Base-by-base conservation (phyloP, 2,329 filamentous ascomycete genomes). In the Aciculosporium take region DNA sequence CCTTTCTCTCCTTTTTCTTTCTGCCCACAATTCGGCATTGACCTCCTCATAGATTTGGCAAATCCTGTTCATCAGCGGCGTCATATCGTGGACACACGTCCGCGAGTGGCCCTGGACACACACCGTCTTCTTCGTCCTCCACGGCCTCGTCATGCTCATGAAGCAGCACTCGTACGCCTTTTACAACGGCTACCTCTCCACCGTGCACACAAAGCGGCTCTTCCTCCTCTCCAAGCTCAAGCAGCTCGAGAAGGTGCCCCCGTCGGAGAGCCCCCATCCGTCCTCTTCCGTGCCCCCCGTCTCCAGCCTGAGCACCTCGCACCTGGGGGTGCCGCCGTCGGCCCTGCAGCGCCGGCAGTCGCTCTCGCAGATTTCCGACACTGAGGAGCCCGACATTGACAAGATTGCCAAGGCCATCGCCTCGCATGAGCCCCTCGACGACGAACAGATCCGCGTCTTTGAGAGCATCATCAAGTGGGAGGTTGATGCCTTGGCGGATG, bases 91-190 rank as follows among this genome's bases (percentile, higher is more conserved):
- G 63, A 80, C 81, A 0, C 69, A 81, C 38, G 70, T 77, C 53
- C 71, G 82, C 4, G 74, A 85, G 39, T 89, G 83, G 84, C 80
- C 82, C 1, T 88, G 84, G 84, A 84, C 83, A 12, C 83, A 86
- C 52, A 84, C 81, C 2, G 79, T 86, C 15, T 86, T 83, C 56
- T 82, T 84, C 39, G 76, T 84, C 8, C 63, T 88, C 15, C 82
- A 88, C 53, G 76, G 76, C 12, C 62, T 88, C 42, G 74, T 82
- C 3, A 81, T 87, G 69, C 56, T 88, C 20, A 88, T 88, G 84
- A 89, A 89, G 63, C 81, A 86, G 59, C 84, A 87, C 55, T 81
- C 78, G 15, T 87, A 84, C 53, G 71, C 79, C 4, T 85, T 84
- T 49, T 87, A 85, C 58, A 88, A 87, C 51, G 83, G 84, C 6